These are phyloP conservation scores for Rhododendron simsii DNA, from an alignment of 148 eudicot genomes.

Conservation along the genomic window DNA sequence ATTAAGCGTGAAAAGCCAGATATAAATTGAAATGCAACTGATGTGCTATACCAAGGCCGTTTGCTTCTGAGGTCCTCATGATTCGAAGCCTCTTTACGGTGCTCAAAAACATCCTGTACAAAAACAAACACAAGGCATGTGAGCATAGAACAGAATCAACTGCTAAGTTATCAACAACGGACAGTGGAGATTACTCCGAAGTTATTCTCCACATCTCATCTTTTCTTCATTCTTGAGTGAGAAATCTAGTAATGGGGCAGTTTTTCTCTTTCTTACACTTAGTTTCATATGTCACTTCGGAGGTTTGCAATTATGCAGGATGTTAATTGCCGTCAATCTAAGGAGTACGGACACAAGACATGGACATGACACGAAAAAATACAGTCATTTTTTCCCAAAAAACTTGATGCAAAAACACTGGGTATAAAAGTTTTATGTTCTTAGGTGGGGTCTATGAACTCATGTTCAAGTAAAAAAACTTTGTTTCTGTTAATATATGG, in stretches of 20 bases:
- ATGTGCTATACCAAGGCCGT: constrained; percentile 58
- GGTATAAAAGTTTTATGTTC: not conserved
- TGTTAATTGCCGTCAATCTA: not conserved
- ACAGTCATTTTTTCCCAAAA: not conserved
- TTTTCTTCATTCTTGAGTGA: not conserved
- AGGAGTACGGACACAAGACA: not conserved
- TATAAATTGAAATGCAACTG: too few relatives aligned
- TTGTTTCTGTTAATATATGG: not conserved
- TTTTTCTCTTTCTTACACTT: not conserved
- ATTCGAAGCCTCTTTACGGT: constrained; percentile 77
- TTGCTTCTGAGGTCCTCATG: constrained; percentile 77
- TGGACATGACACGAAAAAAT: not conserved
- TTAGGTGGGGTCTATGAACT: not conserved
- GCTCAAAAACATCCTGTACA: constrained; percentile 57
- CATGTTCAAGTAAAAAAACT: not conserved
- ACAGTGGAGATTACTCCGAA: not conserved
- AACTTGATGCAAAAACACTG: not conserved
- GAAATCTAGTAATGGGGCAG: not conserved
- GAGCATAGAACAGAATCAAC: not conserved
- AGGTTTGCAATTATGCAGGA: not conserved
- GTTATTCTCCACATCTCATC: not conserved
- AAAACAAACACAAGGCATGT: not conserved
- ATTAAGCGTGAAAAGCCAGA: not conserved
- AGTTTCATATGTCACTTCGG: not conserved
- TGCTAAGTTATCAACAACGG: not conserved